Conservation (phyloP, 257 asterid genomes). For the Haberlea rhodopensis region DNA sequence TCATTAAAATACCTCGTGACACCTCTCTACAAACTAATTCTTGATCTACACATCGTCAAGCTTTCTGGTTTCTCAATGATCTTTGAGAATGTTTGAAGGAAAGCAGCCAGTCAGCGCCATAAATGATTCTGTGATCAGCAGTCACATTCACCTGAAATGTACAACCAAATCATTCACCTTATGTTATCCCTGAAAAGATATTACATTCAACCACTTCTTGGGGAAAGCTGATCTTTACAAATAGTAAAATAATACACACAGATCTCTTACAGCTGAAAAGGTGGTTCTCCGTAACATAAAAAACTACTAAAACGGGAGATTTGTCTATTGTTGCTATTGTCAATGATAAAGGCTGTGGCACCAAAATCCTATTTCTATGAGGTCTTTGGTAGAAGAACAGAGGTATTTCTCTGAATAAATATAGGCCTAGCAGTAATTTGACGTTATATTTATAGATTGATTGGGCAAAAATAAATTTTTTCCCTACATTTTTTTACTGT, state of each 20-base stretch:
- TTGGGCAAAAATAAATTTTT: not conserved
- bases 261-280: not conserved
- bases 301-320: not conserved
- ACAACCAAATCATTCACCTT: not conserved
- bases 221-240: not conserved
- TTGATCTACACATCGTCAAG: slow-evolving; percentile 64
- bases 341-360: not conserved
- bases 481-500: no score
- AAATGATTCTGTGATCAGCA: slow-evolving; percentile 77
- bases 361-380: no score
- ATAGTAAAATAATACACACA: not conserved
- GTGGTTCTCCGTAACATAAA: not conserved
- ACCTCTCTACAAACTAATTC: slow-evolving; percentile 13
- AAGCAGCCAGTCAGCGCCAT: slow-evolving; percentile 89
- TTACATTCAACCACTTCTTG: not conserved
- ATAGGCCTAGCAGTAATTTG: not conserved
- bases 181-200: not conserved
- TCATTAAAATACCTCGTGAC: slow-evolving; percentile 5
- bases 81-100: slow-evolving; percentile 72
- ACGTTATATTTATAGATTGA: not conserved
- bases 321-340: not conserved
- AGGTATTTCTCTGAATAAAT: not conserved
- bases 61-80: slow-evolving; percentile 74
- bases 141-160: slow-evolving; percentile 75
- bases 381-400: no score